These are phyloP conservation scores for Candida suzukii DNA, from an alignment of 805 yeast species.

Conservation along the genomic window DNA sequence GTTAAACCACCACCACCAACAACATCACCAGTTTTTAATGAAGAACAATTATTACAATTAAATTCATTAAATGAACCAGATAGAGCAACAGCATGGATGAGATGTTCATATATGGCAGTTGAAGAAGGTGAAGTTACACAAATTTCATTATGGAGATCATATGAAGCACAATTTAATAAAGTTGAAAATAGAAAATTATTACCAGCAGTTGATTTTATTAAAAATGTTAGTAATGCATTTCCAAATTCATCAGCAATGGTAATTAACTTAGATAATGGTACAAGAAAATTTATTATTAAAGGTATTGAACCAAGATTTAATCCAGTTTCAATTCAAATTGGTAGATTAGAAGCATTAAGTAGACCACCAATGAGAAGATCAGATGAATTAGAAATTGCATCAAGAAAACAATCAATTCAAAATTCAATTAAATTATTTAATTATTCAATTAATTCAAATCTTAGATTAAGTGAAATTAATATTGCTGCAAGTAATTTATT, in stretches of 20 bases:
- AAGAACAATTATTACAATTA: constrained; percentile 50
- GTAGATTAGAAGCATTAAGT: constrained; percentile 33
- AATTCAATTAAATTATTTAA: constrained; percentile 23
- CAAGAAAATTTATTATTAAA: constrained; percentile 81
- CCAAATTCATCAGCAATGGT: constrained; percentile 92
- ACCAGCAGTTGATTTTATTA: constrained; percentile 95
- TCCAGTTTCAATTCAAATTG: constrained; percentile 42
- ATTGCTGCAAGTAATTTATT: constrained; percentile 30
- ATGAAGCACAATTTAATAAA: constrained; percentile 77
- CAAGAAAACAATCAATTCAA: constrained; percentile 18
- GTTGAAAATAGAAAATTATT: constrained; percentile 50
- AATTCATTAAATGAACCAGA: constrained; percentile 72
- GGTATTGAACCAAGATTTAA: constrained; percentile 84
- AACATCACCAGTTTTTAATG: constrained; percentile 39
- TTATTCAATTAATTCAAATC: constrained; percentile 25
- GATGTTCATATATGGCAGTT: constrained; percentile 80
- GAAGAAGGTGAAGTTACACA: constrained; percentile 85
- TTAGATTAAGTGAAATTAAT: constrained; percentile 32
- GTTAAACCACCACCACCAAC: constrained; percentile 57
- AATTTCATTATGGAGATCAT: constrained; percentile 91
- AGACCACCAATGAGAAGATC: constrained; percentile 4
- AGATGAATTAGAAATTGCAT: constrained; percentile 5
- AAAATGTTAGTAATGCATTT: constrained; percentile 87
- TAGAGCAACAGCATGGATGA: constrained; percentile 91
- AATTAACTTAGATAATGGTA: constrained; percentile 54